These are phyloP conservation scores for Erodium moschatum DNA, from an alignment of 441 rosid species.

Conservation along the genomic window DNA sequence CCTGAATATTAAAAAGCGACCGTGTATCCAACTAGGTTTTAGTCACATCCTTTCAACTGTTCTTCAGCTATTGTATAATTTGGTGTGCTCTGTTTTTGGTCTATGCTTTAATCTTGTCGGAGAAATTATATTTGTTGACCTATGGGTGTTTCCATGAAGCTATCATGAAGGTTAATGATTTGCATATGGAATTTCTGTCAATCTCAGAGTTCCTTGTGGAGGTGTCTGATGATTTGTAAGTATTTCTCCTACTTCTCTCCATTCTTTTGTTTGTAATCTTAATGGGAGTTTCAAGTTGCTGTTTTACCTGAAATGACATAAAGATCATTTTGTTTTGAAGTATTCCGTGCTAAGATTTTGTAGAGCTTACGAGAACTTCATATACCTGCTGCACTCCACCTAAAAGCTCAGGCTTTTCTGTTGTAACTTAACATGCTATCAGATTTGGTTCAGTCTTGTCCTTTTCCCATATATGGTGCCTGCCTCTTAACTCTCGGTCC, in stretches of 20 bases:
- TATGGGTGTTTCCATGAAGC: slow-evolving; percentile 32
- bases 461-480: too few relatives aligned
- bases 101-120: slow-evolving; percentile 10
- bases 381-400: too few relatives aligned
- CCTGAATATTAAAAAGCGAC: background rate
- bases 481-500: background rate
- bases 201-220: slow-evolving; percentile 76
- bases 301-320: background rate
- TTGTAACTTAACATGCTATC: too few relatives aligned
- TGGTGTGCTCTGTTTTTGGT: slow-evolving; percentile 5
- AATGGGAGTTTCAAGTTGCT: background rate
- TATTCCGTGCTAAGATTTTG: background rate
- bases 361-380: too few relatives aligned
- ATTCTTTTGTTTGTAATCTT: slow-evolving; percentile 5
- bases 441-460: too few relatives aligned
- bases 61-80: slow-evolving; percentile 1
- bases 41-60: background rate
- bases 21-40: background rate
- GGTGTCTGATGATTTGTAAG: slow-evolving; percentile 81
- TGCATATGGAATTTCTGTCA: slow-evolving; percentile 83
- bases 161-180: slow-evolving; percentile 54
- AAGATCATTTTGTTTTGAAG: background rate
- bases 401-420: too few relatives aligned
- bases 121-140: slow-evolving; percentile 7
- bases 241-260: slow-evolving; percentile 12